phyloP scores from a whole-genome alignment of 768 basidiomycete genomes.

The Panus rudis region DNA sequence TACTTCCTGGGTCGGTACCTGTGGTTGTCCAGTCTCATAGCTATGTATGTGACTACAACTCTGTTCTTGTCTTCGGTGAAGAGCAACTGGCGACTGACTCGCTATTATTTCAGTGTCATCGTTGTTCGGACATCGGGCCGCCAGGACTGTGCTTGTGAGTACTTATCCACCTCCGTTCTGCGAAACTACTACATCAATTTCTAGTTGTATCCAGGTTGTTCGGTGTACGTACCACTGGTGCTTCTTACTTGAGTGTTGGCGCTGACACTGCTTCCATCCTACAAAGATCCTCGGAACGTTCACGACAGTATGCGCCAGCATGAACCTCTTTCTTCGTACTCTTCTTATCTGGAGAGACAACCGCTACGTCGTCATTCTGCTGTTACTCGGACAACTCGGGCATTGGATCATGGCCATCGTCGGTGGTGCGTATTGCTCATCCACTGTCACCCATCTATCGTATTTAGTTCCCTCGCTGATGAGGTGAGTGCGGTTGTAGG shows the following conservation, averaged over 20 bases:
- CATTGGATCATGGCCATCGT: slow-evolving; percentile 2
- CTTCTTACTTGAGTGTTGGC: background rate
- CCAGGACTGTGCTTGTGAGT: background rate
- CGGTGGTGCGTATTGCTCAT: background rate
- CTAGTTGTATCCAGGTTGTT: background rate
- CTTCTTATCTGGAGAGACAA: slow-evolving; percentile 3
- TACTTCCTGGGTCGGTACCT: slow-evolving; percentile 4
- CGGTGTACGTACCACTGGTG: background rate
- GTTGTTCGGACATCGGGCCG: background rate
- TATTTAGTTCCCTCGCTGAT: background rate
- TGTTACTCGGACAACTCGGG: background rate
- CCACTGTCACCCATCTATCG: background rate
- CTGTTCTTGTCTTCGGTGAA: background rate
- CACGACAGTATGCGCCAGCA: slow-evolving; percentile 1
- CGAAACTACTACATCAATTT: background rate
- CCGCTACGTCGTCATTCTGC: background rate
- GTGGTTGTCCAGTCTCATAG: background rate
- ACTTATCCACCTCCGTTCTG: background rate
- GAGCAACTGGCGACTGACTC: too few species aligned
- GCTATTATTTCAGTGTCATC: background rate
- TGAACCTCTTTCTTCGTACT: slow-evolving; percentile 6
- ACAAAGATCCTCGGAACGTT: slow-evolving; percentile 2
- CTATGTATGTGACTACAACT: slow-evolving; percentile 1
- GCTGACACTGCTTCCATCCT: background rate
- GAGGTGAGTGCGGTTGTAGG: slow-evolving; percentile 3